Evolutionary conservation across 345 rosid genomes (phyloP).

Genomic region (Pistacia integerrima): DNA sequence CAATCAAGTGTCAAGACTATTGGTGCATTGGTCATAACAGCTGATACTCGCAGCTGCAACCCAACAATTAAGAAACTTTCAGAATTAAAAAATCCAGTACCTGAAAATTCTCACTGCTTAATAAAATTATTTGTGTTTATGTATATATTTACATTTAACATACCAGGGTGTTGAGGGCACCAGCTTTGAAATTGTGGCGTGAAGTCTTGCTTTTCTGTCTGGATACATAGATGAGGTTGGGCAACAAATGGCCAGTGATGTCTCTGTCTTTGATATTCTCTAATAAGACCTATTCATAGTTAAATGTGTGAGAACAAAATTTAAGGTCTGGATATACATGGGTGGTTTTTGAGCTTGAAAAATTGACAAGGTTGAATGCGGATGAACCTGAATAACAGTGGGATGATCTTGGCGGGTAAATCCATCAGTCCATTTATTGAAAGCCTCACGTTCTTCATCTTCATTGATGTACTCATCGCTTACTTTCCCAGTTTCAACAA

Average conservation of each 20-base stretch:
- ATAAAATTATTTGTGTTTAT: no score
- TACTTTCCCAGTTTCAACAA: constrained; percentile 48
- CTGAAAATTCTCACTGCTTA: no score
- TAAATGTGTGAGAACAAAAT: not conserved
- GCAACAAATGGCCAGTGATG: constrained; percentile 35
- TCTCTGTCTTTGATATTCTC: constrained; percentile 49
- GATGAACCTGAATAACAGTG: constrained; percentile 56
- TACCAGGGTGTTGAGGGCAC: constrained; percentile 81
- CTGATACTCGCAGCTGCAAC: constrained; percentile 73
- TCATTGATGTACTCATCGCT: constrained; percentile 27
- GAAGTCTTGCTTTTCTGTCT: constrained; percentile 56
- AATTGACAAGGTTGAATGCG: not conserved
- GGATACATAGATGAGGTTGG: constrained; percentile 67
- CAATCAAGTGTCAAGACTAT: constrained; percentile 73
- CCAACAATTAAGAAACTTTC: not conserved
- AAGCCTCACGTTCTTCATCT: constrained; percentile 28
- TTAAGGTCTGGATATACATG: not conserved
- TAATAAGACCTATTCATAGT: constrained; percentile 44
- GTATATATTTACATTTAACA: not conserved
- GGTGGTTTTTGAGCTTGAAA: not conserved
- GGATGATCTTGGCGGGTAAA: constrained; percentile 69
- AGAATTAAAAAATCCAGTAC: not conserved
- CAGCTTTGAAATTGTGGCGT: constrained; percentile 74
- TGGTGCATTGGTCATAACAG: constrained; percentile 65
- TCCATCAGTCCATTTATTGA: constrained; percentile 41